Percentiles rank a stretch among this genome's conserved stretches.
Evolutionary conservation across 306 rosid species (phyloP).

Genomic region (Quercus gilva): DNA sequence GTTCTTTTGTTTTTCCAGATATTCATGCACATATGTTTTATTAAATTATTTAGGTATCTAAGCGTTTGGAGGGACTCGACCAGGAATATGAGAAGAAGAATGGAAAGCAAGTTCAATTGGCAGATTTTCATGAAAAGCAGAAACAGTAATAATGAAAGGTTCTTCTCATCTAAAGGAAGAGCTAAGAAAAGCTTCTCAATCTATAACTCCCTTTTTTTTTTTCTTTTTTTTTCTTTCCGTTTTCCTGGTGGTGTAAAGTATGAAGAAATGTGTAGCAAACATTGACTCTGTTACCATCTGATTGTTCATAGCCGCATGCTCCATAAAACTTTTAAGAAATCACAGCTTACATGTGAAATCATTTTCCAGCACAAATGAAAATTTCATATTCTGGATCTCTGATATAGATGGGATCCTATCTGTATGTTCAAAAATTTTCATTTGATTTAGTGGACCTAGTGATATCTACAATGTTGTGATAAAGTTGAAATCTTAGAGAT

Average conservation of each 20-base stretch:
- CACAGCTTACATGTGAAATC: neutral
- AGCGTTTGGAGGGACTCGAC: constrained; percentile 67
- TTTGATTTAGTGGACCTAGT: neutral
- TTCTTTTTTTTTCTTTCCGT: neutral
- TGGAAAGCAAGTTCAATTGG: constrained; percentile 36
- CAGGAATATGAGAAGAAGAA: constrained; percentile 66
- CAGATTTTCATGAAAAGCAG: constrained; percentile 31
- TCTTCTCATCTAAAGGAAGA: neutral
- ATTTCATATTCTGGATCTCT: neutral
- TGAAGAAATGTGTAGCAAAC: neutral
- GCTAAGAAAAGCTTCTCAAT: neutral
- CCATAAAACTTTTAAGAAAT: no score
- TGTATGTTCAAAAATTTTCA: neutral
- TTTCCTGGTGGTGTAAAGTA: neutral
- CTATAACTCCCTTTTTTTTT: neutral
- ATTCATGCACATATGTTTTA: neutral
- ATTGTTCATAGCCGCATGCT: neutral
- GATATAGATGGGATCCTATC: neutral
- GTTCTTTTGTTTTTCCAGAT: neutral
- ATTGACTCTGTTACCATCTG: neutral
- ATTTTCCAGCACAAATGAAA: neutral
- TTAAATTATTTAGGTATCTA: constrained; percentile 55
- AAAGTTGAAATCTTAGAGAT: no score
- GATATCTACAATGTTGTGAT: neutral
- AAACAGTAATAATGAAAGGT: constrained; percentile 21